Evolutionary conservation across 352 stramenopile species (phyloP).

Genomic region (Blastocystis sp.): DNA sequence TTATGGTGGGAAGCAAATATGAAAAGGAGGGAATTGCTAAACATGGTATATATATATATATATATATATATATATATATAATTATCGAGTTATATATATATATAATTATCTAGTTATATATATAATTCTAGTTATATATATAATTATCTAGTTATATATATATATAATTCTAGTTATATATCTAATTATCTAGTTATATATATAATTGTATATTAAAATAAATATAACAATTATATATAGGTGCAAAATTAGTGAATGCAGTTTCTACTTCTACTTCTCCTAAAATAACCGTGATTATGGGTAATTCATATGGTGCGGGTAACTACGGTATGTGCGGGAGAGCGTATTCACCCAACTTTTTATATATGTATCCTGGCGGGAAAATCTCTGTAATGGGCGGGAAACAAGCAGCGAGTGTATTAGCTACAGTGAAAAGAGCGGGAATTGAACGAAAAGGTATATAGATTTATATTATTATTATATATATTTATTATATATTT

Average conservation of each 20-base stretch:
- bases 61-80: no score
- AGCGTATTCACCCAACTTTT: slow-evolving; percentile 76
- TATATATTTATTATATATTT: neutral
- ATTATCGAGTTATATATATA: no score
- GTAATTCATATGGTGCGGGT: slow-evolving; percentile 77
- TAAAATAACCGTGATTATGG: slow-evolving; percentile 89
- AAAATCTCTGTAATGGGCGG: slow-evolving; percentile 85
- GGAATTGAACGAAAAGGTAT: slow-evolving; percentile 55
- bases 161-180: no score
- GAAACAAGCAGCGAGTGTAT: slow-evolving; percentile 76
- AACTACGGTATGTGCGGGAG: slow-evolving; percentile 93
- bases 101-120: no score
- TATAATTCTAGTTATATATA: no score
- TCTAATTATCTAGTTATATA: no score
- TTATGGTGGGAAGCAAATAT: slow-evolving; percentile 85
- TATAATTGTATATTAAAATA: no score
- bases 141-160: no score
- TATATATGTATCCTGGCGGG: slow-evolving; percentile 93
- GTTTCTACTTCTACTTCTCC: slow-evolving; percentile 44
- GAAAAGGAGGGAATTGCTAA: slow-evolving; percentile 88
- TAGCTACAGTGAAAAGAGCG: slow-evolving; percentile 71
- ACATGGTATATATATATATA: slow-evolving; percentile 55
- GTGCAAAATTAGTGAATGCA: slow-evolving; percentile 18
- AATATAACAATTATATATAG: neutral
- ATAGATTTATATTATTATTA: slow-evolving; percentile 43